These are phyloP conservation scores for Alternaria triticina DNA, from an alignment of 2,329 filamentous ascomycete species.

Conservation along the genomic window DNA sequence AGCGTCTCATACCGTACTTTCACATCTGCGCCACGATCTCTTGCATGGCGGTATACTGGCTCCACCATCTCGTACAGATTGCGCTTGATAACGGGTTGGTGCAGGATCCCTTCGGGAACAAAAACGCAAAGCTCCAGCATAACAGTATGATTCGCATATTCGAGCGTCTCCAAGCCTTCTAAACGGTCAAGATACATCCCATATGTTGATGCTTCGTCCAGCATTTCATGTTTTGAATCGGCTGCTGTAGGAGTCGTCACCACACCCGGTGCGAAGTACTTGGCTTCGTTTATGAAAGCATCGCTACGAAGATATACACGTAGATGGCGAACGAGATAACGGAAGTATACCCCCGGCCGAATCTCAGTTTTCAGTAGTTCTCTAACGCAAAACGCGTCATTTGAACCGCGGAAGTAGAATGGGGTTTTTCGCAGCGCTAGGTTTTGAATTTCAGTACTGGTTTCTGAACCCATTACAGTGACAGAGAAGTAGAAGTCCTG, in stretches of 20 bases:
- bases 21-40: neutral
- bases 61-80: neutral
- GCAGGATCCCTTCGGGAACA: neutral
- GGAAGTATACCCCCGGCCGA: neutral
- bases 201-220: neutral
- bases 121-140: neutral
- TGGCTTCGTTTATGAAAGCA: neutral
- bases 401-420: neutral
- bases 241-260: neutral
- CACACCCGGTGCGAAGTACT: neutral
- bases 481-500: neutral
- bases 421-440: neutral
- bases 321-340: neutral
- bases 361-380: neutral
- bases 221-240: neutral
- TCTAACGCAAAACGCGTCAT: too few relatives aligned
- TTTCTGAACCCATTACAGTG: neutral
- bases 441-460: neutral
- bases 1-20: neutral
- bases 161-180: neutral
- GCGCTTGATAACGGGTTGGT: neutral
- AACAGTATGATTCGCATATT: neutral
- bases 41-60: neutral
- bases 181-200: neutral
- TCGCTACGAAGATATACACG: neutral